Conservation (phyloP, 2,329 filamentous ascomycete genomes). For the Lojkania enalia region DNA sequence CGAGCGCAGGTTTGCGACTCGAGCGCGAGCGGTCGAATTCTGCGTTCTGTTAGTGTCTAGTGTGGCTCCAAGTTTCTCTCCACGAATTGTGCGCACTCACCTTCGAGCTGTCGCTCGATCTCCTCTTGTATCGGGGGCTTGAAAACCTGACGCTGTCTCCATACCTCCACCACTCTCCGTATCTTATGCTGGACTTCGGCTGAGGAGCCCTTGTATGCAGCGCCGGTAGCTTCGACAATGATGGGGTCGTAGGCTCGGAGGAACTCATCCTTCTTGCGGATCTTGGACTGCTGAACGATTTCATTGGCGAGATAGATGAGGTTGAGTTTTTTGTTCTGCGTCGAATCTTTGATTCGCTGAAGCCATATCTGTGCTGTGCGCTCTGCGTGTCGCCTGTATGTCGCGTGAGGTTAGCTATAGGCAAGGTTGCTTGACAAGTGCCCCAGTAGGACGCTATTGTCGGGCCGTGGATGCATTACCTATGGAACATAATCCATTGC, state of each 20-base stretch:
- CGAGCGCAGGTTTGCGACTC: slow-evolving; percentile 60
- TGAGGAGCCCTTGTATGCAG: slow-evolving; percentile 83
- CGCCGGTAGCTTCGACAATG: slow-evolving; percentile 84
- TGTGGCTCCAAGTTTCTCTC: background rate
- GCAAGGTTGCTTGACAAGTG: background rate
- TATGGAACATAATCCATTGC: slow-evolving; percentile 99
- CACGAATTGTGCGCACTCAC: slow-evolving; percentile 53
- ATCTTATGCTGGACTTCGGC: slow-evolving; percentile 88
- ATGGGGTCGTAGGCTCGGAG: slow-evolving; percentile 87
- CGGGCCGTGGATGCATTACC: slow-evolving; percentile 57
- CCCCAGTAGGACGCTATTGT: too few relatives aligned
- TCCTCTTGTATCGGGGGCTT: slow-evolving; percentile 76
- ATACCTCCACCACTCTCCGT: slow-evolving; percentile 88
- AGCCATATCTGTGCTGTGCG: slow-evolving; percentile 91
- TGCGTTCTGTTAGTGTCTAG: slow-evolving; percentile 18
- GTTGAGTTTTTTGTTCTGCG: slow-evolving; percentile 82
- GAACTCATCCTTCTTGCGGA: slow-evolving; percentile 89
- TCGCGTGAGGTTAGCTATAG: slow-evolving; percentile 24
- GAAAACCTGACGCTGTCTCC: slow-evolving; percentile 86
- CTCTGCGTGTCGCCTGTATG: slow-evolving; percentile 80
- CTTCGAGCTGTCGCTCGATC: slow-evolving; percentile 77
- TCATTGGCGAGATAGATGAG: slow-evolving; percentile 96
- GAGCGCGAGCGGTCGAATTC: slow-evolving; percentile 61
- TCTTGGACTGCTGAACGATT: slow-evolving; percentile 94
- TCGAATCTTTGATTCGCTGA: slow-evolving; percentile 83